Evolutionary conservation across 768 basidiomycete species (phyloP).

Genomic region (Kwoniella dendrophila): DNA sequence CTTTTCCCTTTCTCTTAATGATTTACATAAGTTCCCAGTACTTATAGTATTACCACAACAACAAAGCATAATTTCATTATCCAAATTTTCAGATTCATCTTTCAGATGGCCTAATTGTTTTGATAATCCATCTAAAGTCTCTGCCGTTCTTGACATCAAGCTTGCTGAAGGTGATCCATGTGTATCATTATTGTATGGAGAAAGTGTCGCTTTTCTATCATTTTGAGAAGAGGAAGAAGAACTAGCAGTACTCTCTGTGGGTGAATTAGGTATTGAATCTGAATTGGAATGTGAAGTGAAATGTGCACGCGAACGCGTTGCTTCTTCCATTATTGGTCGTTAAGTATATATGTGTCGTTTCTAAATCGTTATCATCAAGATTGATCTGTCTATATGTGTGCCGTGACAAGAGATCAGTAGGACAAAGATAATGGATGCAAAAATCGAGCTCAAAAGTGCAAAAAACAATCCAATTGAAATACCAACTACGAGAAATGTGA

Average conservation of each 20-base stretch:
- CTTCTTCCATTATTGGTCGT: not conserved
- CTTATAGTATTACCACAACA: constrained; percentile 68
- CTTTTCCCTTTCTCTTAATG: constrained; percentile 68
- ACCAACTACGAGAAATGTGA: not conserved
- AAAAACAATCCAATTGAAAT: not conserved
- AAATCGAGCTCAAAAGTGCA: not conserved
- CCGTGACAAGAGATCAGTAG: no score
- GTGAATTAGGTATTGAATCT: not conserved
- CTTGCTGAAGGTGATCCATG: constrained; percentile 35
- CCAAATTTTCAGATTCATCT: constrained; percentile 10
- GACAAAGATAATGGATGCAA: no score
- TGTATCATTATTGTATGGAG: not conserved
- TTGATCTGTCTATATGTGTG: no score
- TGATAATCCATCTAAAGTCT: constrained; percentile 46
- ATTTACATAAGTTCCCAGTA: constrained; percentile 65
- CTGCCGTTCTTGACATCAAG: constrained; percentile 44
- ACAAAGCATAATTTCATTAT: constrained; percentile 28
- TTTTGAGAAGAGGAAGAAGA: not conserved
- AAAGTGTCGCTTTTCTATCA: no score
- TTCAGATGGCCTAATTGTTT: constrained; percentile 36
- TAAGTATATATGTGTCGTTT: not conserved
- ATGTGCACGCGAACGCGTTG: not conserved
- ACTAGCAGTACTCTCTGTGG: no score
- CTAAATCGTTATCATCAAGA: constrained; percentile 1
- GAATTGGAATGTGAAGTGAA: not conserved